Base-by-base conservation (phyloP, 768 basidiomycete genomes). In the Tricholoma furcatifolium region DNA sequence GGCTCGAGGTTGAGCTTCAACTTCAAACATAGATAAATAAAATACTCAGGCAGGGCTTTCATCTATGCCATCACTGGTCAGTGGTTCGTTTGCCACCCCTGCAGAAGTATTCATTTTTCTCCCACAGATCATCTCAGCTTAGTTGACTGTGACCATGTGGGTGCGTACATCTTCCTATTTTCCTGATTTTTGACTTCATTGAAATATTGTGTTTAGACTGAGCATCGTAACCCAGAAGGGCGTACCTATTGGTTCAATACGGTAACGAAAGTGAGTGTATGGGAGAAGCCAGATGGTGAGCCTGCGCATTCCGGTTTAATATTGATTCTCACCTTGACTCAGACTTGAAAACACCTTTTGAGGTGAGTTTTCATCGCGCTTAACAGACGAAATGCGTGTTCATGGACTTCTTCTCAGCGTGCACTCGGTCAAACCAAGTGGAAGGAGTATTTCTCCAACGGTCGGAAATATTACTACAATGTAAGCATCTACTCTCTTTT, bases 231-330 rank as follows among this genome's bases (percentile, higher is more conserved):
- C 71, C 86, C 91, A 2, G 96, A 97, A 65, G 94, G 94, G n/a
- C 79, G 93, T n/a, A 93, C 91, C 0, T 98, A 98, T 65, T 98
- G 95, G 95, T 94, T 93, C 71, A 94, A 97, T 66, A 85, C 91
- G 0, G 79, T 76, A 9, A 91, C 88, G 3, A 84, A 87, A 62
- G 90, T 92, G 62, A 96, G 93, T 65, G 93, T 95, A 47, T 98
- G 95, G 96, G 95, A 98, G 72, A 99, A 98, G 67, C 97, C 97
- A 54, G 91, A 95, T 67, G 91, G 90, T 90, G 61, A 24, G 62
- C n/a, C n/a, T 61, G 79, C 62, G 45, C 17, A 42, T n/a, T 14
- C 30, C n/a, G 48, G 36, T 35, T 35, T 21, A 21, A 23, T n/a
- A 8, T 38, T 9, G 50, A 14, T 39, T 20, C 56, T 59, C 11